Evolutionary conservation across 257 asterid genomes (phyloP).

Genomic region (Solanum sejunctum): DNA sequence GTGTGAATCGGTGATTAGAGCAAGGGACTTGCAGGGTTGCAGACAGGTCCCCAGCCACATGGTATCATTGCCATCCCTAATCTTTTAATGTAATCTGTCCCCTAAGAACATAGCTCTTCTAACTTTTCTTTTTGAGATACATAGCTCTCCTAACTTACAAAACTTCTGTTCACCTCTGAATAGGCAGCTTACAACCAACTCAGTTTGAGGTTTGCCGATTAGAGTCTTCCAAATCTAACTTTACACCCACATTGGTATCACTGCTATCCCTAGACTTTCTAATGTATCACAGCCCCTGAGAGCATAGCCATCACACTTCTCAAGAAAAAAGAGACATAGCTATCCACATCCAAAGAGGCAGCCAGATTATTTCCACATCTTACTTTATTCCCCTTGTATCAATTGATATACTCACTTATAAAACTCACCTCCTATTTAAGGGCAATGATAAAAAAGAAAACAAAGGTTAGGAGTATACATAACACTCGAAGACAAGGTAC

Average conservation of each 20-base stretch:
- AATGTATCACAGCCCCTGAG: neutral
- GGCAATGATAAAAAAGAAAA: neutral
- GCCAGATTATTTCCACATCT: neutral
- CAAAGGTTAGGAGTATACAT: neutral
- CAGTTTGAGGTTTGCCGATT: neutral
- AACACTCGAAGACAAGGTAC: neutral
- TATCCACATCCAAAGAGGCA: neutral
- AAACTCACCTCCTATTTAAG: neutral
- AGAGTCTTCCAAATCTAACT: neutral
- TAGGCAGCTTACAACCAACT: neutral
- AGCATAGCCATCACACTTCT: neutral
- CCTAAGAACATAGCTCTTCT: neutral
- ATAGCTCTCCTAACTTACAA: too few relatives aligned
- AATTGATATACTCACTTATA: neutral
- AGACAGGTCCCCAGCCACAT: neutral
- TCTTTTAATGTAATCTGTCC: neutral
- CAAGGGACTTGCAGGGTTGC: neutral
- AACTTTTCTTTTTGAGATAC: neutral
- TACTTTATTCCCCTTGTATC: neutral
- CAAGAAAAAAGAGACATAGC: neutral
- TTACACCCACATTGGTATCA: neutral
- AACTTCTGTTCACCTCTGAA: too few relatives aligned
- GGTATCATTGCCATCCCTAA: neutral
- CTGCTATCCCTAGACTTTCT: neutral
- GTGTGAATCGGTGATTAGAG: neutral